A percentile compares a stretch with the other conserved stretches of the same genome.
These are phyloP conservation scores for Colletotrichum neosansevieriae DNA, from an alignment of 2,329 filamentous ascomycete genomes.

Conservation along the genomic window DNA sequence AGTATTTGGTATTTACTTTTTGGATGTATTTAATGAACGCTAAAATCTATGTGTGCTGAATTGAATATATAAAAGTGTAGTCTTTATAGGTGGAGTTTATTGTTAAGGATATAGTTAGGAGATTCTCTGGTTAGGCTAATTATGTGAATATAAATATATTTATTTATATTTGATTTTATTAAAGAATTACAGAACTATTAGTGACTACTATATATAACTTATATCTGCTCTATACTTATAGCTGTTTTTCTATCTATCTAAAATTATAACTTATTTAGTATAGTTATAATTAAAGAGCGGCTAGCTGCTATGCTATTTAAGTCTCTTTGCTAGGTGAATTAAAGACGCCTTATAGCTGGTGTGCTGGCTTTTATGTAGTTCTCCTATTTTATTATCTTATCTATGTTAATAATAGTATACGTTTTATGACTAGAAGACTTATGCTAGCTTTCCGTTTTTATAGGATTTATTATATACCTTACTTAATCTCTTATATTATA, in stretches of 20 bases:
- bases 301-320: conserved; percentile 5
- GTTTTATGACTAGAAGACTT: too few species aligned
- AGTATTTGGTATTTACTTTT: background rate
- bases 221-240: background rate
- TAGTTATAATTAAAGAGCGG: conserved; percentile 1
- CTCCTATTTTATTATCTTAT: conserved; percentile 6
- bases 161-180: background rate
- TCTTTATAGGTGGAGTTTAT: too few species aligned
- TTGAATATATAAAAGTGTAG: background rate
- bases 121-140: background rate
- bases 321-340: background rate
- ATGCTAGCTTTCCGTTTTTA: too few species aligned
- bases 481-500: too few species aligned
- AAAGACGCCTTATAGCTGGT: background rate
- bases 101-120: too few species aligned
- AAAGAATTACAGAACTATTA: background rate
- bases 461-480: too few species aligned
- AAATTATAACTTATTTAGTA: background rate
- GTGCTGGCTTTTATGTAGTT: background rate
- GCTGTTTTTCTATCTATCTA: background rate
- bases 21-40: background rate
- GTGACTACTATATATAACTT: background rate
- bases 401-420: too few species aligned
- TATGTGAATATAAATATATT: background rate
- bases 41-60: too few species aligned